A percentile compares a stretch with the other conserved stretches of the same genome.
These are phyloP conservation scores for Paraglomus occultum DNA, from an alignment of 192 early-diverging fungal species.

Conservation along the genomic window DNA sequence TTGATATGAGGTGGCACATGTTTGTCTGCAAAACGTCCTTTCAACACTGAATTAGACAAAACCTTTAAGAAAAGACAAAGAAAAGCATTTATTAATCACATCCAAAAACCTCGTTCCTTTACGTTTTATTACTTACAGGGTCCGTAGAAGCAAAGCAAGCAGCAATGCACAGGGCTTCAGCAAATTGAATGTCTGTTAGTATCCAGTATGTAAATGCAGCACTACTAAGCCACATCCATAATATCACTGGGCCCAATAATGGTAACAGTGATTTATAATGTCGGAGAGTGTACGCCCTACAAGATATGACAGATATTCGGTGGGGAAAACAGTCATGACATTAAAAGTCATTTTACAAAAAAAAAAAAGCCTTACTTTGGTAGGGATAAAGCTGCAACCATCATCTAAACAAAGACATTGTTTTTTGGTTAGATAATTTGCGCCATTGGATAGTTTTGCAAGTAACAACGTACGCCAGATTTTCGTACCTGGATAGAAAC, in stretches of 20 bases:
- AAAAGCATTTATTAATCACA: slow-evolving; percentile 3
- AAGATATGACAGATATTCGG: slow-evolving; percentile 1
- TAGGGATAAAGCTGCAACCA: slow-evolving; percentile 80
- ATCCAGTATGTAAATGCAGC: slow-evolving; percentile 65
- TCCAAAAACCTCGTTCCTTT: background rate
- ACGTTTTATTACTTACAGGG: slow-evolving; percentile 57
- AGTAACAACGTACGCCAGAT: background rate
- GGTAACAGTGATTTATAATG: slow-evolving; percentile 65
- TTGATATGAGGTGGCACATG: slow-evolving; percentile 76
- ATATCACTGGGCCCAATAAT: slow-evolving; percentile 79
- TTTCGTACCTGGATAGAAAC: slow-evolving; percentile 74
- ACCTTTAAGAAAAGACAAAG: slow-evolving; percentile 36
- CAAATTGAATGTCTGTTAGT: slow-evolving; percentile 51
- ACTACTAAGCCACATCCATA: slow-evolving; percentile 74
- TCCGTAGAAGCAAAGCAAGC: slow-evolving; percentile 91
- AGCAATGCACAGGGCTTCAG: slow-evolving; percentile 73
- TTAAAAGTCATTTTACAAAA: background rate
- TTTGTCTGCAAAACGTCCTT: slow-evolving; percentile 89
- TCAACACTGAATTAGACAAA: slow-evolving; percentile 90
- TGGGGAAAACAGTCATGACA: background rate
- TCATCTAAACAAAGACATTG: slow-evolving; percentile 50
- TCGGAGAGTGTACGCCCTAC: slow-evolving; percentile 56
- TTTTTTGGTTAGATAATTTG: background rate
- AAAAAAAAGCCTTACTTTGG: slow-evolving; percentile 54
- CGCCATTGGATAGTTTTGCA: no score